A percentile compares a stretch with the other conserved stretches of the same genome.
Evolutionary conservation across 2,329 filamentous ascomycete genomes (phyloP).

Genomic region (Erysiphe pulchra): DNA sequence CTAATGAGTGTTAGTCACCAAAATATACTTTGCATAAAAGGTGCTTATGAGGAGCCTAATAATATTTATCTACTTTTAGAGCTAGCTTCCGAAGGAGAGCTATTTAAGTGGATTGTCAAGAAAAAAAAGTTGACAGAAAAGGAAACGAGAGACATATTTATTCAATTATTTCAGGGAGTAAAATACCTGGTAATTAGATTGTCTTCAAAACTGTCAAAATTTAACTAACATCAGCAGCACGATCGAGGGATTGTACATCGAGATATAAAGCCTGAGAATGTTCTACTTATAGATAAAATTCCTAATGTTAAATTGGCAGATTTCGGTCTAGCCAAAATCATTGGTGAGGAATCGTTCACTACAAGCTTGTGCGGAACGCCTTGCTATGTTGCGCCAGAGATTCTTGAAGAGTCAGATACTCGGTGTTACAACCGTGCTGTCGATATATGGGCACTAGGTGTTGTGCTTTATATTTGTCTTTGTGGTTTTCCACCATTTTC

Average conservation of each 20-base stretch:
- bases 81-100: slow-evolving; percentile 70
- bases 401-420: slow-evolving; percentile 55
- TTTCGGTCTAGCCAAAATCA: slow-evolving; percentile 93
- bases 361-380: slow-evolving; percentile 93
- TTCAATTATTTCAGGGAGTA: slow-evolving; percentile 75
- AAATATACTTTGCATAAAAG: slow-evolving; percentile 76
- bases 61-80: slow-evolving; percentile 83
- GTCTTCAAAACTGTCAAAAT: not conserved
- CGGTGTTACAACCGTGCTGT: slow-evolving; percentile 75
- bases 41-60: slow-evolving; percentile 78
- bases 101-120: slow-evolving; percentile 87
- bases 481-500: slow-evolving; percentile 95
- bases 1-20: slow-evolving; percentile 94
- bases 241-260: slow-evolving; percentile 93
- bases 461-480: slow-evolving; percentile 89
- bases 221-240: slow-evolving; percentile 32
- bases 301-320: slow-evolving; percentile 79
- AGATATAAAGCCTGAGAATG: slow-evolving; percentile 41
- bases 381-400: slow-evolving; percentile 89
- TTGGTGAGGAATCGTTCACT: slow-evolving; percentile 94
- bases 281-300: slow-evolving; percentile 64
- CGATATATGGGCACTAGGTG: slow-evolving; percentile 91
- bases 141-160: slow-evolving; percentile 67
- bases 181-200: slow-evolving; percentile 59
- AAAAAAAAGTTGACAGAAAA: slow-evolving; percentile 69